Percentiles rank a stretch among this genome's conserved stretches.
These are phyloP conservation scores for Sphaerulina populicola DNA, from an alignment of 2,329 filamentous ascomycete genomes.

Conservation along the genomic window DNA sequence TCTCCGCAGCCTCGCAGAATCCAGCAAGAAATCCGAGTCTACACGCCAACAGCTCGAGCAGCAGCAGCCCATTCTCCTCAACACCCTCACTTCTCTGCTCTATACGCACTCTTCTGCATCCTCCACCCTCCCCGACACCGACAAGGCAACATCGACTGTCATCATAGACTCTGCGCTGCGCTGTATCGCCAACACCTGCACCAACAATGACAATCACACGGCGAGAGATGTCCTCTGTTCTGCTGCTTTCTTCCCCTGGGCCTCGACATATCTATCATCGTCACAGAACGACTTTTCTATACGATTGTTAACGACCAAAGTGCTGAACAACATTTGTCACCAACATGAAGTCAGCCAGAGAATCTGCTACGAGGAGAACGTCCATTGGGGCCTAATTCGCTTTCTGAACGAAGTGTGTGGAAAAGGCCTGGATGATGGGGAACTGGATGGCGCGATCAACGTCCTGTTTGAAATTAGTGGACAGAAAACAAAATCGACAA, in stretches of 20 bases:
- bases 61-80: no score
- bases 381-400: constrained; percentile 18
- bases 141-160: no score
- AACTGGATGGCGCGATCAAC: constrained; percentile 15
- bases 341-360: constrained; percentile 26
- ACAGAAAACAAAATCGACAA: constrained; percentile 11
- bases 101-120: neutral
- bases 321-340: constrained; percentile 40
- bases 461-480: constrained; percentile 26
- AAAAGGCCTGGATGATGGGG: neutral
- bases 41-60: neutral
- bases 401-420: constrained; percentile 5
- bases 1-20: neutral
- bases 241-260: constrained; percentile 20
- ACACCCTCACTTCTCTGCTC: neutral
- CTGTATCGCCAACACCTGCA: neutral
- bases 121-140: neutral
- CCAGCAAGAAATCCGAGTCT: neutral
- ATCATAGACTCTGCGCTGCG: neutral
- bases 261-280: constrained; percentile 12
- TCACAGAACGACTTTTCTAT: constrained; percentile 3
- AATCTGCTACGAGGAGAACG: constrained; percentile 17
- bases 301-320: constrained; percentile 30
- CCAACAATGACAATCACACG: neutral
- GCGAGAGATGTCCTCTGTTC: constrained; percentile 7